phyloP scores from a whole-genome alignment of 306 rosid genomes.

The Pterocarpus macrocarpus region DNA sequence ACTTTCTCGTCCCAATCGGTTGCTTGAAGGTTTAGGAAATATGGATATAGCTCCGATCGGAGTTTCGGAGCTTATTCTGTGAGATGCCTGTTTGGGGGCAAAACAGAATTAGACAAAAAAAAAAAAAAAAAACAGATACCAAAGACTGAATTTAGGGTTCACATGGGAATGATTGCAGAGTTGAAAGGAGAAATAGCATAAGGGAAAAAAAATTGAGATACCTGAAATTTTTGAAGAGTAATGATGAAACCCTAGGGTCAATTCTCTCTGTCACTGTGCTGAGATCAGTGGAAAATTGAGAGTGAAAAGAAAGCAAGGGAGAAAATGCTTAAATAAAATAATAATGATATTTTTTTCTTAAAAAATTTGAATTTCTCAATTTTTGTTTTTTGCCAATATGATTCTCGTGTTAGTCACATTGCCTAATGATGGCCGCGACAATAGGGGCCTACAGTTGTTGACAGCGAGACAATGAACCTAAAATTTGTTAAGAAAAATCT shows the following conservation, averaged over 20 bases:
- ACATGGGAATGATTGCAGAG: slow-evolving; percentile 8
- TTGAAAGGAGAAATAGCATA: background rate
- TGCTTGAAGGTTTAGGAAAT: slow-evolving; percentile 15
- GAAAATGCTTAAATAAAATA: slow-evolving; percentile 16
- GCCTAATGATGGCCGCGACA: background rate
- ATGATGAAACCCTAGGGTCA: slow-evolving; percentile 47
- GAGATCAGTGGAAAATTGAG: slow-evolving; percentile 47
- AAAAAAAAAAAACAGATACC: background rate
- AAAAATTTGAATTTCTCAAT: background rate
- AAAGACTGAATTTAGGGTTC: slow-evolving; percentile 27
- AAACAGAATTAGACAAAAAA: background rate
- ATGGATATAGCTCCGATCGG: slow-evolving; percentile 43
- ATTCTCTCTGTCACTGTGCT: slow-evolving; percentile 18
- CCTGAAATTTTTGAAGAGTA: slow-evolving; percentile 39
- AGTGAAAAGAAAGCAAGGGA: background rate
- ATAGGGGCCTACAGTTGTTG: background rate
- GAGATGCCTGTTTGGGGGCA: slow-evolving; percentile 20
- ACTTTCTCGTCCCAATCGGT: slow-evolving; percentile 17
- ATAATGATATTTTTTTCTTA: background rate
- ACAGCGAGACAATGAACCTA: background rate
- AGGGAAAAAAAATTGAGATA: background rate
- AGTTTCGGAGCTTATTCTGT: slow-evolving; percentile 35
- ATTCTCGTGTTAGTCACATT: slow-evolving; percentile 24
- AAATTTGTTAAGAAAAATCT: background rate
- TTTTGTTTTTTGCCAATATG: slow-evolving; percentile 34